Base-by-base conservation (phyloP, 345 rosid genomes). In the Arabidopsis arenosa region DNA sequence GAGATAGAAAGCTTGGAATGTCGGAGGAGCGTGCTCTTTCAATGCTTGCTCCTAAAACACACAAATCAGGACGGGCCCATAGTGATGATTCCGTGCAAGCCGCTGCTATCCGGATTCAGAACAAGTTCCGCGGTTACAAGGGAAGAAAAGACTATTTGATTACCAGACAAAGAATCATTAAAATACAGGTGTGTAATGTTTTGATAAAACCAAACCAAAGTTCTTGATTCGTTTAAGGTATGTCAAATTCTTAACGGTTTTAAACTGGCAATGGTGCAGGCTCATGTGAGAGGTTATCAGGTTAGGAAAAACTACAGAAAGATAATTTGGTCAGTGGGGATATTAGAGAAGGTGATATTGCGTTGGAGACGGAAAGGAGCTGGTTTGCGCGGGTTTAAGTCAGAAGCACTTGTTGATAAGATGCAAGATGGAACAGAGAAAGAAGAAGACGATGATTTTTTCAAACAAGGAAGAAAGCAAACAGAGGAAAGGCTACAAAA, bases 321-420 rank as follows among this genome's bases (percentile, higher is more conserved):
- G 79, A 88, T 94, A 52, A 66, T 78, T n/a, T 92, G 97, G 98
- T 90, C 96, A 0, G 96, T 94, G 12, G 97, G 98, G 83, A 90
- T 92, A 76, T 2, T 92, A 76, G 97, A 92, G 84, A 94, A 94
- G 73, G 84, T 90, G 59, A 94, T 94, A 75, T 68, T 94, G 81
- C 93, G 96, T n/a, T 92, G 98, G 97, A 90, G 95, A 80, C 78
- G 97, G 45, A 93, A 86, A 86, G 81, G 98, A 83, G 82, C 86
- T 47, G 98, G 98, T 58, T 79, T 94, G 75, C 92, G 97, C 26
- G 97, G 98, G 72, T 92, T 94, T 74, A 89, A 80, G 79, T 75
- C 90, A 6, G 92, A 93, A 54, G 81, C 81, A 56, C 80, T 84
- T 75, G 76, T 72, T 4, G 87, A 83, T 32, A 84, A 75, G 66